Percentiles rank a stretch among this genome's conserved stretches.
phyloP scores from a whole-genome alignment of 2,329 filamentous ascomycete genomes.

The Colletotrichum sp. region DNA sequence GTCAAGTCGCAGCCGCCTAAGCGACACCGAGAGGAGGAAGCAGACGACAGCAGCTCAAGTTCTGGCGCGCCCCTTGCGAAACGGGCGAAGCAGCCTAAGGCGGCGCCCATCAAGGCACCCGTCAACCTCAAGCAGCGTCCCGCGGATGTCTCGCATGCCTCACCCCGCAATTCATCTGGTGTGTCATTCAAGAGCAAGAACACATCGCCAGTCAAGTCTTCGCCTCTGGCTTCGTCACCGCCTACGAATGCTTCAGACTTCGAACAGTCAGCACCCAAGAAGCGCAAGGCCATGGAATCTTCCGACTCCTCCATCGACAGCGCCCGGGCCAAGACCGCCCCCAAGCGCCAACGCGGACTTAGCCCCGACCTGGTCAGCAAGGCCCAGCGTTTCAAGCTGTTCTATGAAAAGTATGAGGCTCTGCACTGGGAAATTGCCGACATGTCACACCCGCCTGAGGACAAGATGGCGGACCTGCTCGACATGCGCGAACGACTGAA shows the following conservation, averaged over 20 bases:
- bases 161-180: slow-evolving; percentile 45
- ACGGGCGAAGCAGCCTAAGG: slow-evolving; percentile 52
- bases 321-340: slow-evolving; percentile 20
- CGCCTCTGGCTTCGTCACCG: slow-evolving; percentile 68
- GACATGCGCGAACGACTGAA: slow-evolving; percentile 60
- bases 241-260: slow-evolving; percentile 70
- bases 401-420: slow-evolving; percentile 61
- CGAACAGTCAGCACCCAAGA: slow-evolving; percentile 51
- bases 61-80: slow-evolving; percentile 64
- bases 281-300: slow-evolving; percentile 43
- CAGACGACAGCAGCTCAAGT: slow-evolving; percentile 61
- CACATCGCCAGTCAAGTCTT: slow-evolving; percentile 67
- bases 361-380: slow-evolving; percentile 55
- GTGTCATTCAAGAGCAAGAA: slow-evolving; percentile 44
- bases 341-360: slow-evolving; percentile 43
- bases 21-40: slow-evolving; percentile 56
- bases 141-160: slow-evolving; percentile 54
- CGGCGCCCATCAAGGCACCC: slow-evolving; percentile 40
- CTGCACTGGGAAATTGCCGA: slow-evolving; percentile 61
- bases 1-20: slow-evolving; percentile 45
- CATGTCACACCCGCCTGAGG: slow-evolving; percentile 53
- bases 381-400: slow-evolving; percentile 60
- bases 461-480: slow-evolving; percentile 54
- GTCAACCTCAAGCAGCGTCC: slow-evolving; percentile 46
- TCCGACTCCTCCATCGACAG: slow-evolving; percentile 18